Evolutionary conservation across 345 rosid species (phyloP), one percentile per base, ranked within the genome.

Genomic region (Mangifera indica): DNA sequence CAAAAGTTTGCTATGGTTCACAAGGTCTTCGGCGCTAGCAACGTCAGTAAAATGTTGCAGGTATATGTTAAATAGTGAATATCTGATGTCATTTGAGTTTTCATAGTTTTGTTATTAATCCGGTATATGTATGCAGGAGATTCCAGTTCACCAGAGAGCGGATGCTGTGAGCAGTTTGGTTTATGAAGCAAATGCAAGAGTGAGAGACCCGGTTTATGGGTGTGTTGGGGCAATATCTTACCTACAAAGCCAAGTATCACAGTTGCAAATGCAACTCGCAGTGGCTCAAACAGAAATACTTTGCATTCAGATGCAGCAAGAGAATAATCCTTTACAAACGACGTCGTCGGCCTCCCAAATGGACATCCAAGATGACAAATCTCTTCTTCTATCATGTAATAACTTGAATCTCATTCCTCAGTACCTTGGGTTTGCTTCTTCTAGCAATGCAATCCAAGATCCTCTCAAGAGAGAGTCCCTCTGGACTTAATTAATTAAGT

Each of bases 11-110:
- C 91, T 60, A 85, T 84, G 66, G 97, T 91, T 75, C 97, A 91
- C 81, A 91, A 89, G 81, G 87, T 91, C 71, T 91, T 91, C 32
- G 97, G 97, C 0, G 97, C 97, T 0, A 92, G 97, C 77, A 92
- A 89, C 80, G 86, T 92, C 67, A 88, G 92, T 84, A 92, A 92
- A 80, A 89, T 92, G 96, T 79, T 91, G 71, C 95, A 91, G 95
- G 97, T 87, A 44, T 15, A 6, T 61, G 32, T 59, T 63, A n/a
- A 67, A 40, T 53, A 37, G 18, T 49, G 5, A 13, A 49, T 18
- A 5, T 49, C 11, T 46, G 14, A 48, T 12, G 17, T 12, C 12
- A 15, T 46, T 53, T n/a, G 22, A n/a, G 10, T 11, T 4, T 34
- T 34, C 42, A 37, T 37, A 1, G 5, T 24, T 40, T 40, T 25